Conservation (phyloP, 2,329 filamentous ascomycete species). For the Aspergillus terreus region DNA sequence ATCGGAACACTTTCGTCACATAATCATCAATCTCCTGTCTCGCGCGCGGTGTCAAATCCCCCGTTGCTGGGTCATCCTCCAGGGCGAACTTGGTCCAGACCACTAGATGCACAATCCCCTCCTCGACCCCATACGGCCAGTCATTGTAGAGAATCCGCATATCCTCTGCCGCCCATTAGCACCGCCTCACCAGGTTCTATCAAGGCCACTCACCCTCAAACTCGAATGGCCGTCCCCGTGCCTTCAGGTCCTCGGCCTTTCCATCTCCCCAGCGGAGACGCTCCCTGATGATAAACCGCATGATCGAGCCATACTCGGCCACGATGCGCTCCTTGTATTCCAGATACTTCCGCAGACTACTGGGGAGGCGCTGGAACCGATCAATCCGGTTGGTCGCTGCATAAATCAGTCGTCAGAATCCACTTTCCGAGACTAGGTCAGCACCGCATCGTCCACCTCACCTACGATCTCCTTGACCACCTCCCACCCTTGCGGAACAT, state of each 20-base stretch:
- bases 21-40: conserved; percentile 66
- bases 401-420: not conserved
- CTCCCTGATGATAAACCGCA: conserved; percentile 69
- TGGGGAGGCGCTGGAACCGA: conserved; percentile 71
- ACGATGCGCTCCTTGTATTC: conserved; percentile 64
- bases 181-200: too few species aligned
- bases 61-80: conserved; percentile 62
- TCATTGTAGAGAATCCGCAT: conserved; percentile 80
- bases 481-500: conserved; percentile 63
- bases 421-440: not conserved
- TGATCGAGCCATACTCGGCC: conserved; percentile 68
- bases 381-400: conserved; percentile 65
- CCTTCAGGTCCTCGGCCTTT: conserved; percentile 33
- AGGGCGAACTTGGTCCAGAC: conserved; percentile 90
- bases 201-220: conserved; percentile 26
- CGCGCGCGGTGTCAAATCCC: conserved; percentile 63
- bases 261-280: conserved; percentile 64
- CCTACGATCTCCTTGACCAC: conserved; percentile 62
- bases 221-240: conserved; percentile 30
- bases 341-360: conserved; percentile 73
- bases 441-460: conserved; percentile 13
- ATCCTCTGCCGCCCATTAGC: conserved; percentile 45
- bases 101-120: conserved; percentile 75
- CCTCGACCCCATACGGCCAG: conserved; percentile 87
- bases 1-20: conserved; percentile 64